Evolutionary conservation across 2,329 filamentous ascomycete genomes (phyloP).

Genomic region (Ilyonectria sp.): DNA sequence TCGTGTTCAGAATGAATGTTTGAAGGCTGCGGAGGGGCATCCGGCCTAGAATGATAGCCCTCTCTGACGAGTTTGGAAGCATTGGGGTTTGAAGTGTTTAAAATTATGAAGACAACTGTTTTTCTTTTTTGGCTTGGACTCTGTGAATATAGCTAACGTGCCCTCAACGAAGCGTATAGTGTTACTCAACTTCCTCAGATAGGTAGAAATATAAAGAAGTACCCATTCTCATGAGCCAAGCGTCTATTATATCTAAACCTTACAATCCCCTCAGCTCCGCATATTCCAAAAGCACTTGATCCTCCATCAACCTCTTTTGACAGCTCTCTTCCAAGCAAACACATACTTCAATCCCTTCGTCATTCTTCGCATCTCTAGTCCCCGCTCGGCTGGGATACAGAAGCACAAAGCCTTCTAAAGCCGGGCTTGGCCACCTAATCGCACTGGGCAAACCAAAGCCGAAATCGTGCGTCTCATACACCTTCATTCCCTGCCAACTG

Average conservation of each 20-base stretch:
- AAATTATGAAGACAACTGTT: no score
- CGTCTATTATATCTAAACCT: not conserved
- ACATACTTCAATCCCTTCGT: constrained; percentile 32
- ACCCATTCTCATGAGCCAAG: no score
- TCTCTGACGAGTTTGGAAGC: no score
- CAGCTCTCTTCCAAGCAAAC: constrained; percentile 25
- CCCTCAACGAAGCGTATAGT: no score
- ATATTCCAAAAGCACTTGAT: constrained; percentile 12
- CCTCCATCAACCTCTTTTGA: constrained; percentile 15
- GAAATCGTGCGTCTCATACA: constrained; percentile 33
- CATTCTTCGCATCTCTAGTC: not conserved
- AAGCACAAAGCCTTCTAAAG: constrained; percentile 31
- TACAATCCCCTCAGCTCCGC: constrained; percentile 12
- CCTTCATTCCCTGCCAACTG: constrained; percentile 30
- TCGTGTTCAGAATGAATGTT: no score
- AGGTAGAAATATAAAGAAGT: no score
- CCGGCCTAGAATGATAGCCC: no score
- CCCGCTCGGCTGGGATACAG: constrained; percentile 20
- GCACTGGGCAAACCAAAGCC: constrained; percentile 23
- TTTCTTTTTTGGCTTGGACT: no score
- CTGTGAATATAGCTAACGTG: no score
- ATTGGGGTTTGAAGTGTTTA: no score
- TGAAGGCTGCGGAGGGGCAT: no score
- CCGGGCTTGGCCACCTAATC: constrained; percentile 18
- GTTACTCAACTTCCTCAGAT: no score